Evolutionary conservation across 2,329 filamentous ascomycete species (phyloP).

Genomic region (Diaporthe velutina): DNA sequence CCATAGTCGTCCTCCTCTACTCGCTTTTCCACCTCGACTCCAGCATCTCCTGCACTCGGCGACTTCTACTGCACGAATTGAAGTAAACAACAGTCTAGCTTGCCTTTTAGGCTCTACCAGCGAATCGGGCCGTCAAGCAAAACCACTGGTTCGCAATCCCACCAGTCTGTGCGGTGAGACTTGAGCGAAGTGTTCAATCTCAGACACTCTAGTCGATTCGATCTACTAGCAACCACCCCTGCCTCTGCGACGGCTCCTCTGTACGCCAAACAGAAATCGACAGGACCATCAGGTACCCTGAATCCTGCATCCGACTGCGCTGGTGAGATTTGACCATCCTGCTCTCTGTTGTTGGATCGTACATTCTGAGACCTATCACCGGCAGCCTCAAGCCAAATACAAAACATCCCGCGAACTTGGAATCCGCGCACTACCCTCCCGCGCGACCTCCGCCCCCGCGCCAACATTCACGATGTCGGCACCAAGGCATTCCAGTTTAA

Average conservation of each 20-base stretch:
- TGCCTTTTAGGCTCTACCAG: conserved; percentile 4
- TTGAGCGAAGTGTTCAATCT: conserved; percentile 30
- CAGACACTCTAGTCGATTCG: conserved; percentile 33
- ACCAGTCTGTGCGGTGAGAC: conserved; percentile 25
- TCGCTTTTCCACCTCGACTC: neutral
- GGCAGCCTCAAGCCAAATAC: conserved; percentile 3
- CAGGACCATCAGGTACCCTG: conserved; percentile 14
- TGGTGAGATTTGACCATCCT: neutral
- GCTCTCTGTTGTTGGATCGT: neutral
- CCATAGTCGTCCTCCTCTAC: neutral
- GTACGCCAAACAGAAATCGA: conserved; percentile 9
- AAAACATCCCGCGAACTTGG: neutral
- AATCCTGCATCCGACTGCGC: neutral
- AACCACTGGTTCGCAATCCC: neutral
- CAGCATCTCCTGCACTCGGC: neutral
- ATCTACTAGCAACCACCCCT: conserved; percentile 17
- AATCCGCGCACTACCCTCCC: neutral
- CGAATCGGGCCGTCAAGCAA: conserved; percentile 12
- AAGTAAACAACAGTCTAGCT: conserved; percentile 1
- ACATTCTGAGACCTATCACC: neutral
- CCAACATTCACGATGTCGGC: conserved; percentile 51
- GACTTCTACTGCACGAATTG: neutral
- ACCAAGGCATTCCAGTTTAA: conserved; percentile 56
- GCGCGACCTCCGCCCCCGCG: conserved; percentile 23
- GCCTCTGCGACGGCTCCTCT: conserved; percentile 6